phyloP scores from a whole-genome alignment of 2,329 filamentous ascomycete genomes.

The Pochonia chlamydosporia region DNA sequence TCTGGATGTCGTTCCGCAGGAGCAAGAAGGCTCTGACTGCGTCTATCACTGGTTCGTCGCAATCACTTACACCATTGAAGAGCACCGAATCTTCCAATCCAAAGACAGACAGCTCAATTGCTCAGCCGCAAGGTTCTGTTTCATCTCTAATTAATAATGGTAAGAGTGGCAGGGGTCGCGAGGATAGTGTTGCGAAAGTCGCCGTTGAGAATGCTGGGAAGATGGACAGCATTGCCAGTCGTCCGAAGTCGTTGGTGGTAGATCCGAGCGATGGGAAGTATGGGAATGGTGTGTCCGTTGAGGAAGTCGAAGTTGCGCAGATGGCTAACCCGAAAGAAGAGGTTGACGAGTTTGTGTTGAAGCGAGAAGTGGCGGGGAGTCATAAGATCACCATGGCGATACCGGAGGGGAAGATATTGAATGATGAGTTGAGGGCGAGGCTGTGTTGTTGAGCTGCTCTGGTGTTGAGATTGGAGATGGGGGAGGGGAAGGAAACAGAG shows the following conservation, averaged over 20 bases:
- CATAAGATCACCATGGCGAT: background rate
- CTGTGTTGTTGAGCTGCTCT: background rate
- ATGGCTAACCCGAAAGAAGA: background rate
- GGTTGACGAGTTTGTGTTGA: background rate
- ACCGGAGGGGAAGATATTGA: background rate
- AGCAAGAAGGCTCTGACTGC: background rate
- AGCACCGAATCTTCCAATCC: background rate
- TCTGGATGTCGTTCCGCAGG: slow-evolving; percentile 1
- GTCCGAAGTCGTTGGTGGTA: no score
- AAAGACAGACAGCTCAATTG: background rate
- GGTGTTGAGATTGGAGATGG: no score
- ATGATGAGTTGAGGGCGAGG: background rate
- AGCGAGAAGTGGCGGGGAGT: background rate
- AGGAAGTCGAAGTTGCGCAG: background rate
- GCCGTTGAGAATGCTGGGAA: no score
- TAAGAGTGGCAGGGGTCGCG: background rate
- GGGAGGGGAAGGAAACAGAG: no score
- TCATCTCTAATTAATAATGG: background rate
- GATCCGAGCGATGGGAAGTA: no score
- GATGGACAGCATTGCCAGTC: no score
- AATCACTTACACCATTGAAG: background rate
- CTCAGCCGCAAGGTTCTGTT: background rate
- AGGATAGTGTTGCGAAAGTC: background rate
- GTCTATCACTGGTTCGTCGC: background rate
- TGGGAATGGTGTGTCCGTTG: no score